These are phyloP conservation scores for Parietichytrium sp. DNA, from an alignment of 108 stramenopile genomes.

Conservation along the genomic window DNA sequence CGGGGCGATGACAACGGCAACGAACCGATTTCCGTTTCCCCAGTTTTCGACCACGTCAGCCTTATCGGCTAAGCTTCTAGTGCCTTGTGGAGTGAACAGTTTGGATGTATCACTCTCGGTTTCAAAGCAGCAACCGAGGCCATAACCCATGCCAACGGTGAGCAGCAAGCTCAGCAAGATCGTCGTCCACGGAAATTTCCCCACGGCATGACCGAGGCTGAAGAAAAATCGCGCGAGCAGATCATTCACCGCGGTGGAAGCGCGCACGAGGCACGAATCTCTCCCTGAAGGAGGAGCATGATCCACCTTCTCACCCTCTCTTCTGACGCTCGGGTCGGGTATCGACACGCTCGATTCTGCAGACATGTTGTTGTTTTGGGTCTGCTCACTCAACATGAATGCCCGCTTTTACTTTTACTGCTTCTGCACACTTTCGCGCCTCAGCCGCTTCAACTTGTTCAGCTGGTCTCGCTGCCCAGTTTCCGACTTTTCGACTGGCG, in stretches of 20 bases:
- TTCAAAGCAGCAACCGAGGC: neutral
- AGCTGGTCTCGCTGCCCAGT: too few species aligned
- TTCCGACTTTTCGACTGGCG: too few species aligned
- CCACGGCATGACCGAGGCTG: neutral
- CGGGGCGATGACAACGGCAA: neutral
- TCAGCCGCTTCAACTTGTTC: too few species aligned
- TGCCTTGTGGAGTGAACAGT: constrained; percentile 16
- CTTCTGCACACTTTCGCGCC: too few species aligned
- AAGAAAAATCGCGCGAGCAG: neutral
- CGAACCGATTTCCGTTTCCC: neutral
- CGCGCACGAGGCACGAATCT: neutral
- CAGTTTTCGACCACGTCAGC: neutral
- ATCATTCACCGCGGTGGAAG: neutral
- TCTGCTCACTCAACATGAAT: too few species aligned
- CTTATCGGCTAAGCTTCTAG: neutral
- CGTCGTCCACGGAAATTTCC: neutral
- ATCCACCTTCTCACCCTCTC: too few species aligned
- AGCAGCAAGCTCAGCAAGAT: neutral
- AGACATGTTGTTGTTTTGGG: too few species aligned
- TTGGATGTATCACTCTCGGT: neutral
- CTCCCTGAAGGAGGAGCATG: too few species aligned
- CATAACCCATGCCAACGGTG: neutral
- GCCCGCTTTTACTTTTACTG: too few species aligned
- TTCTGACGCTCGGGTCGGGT: too few species aligned
- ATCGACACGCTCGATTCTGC: too few species aligned